phyloP scores from a whole-genome alignment of 345 rosid species.

The Trapa incisa region DNA sequence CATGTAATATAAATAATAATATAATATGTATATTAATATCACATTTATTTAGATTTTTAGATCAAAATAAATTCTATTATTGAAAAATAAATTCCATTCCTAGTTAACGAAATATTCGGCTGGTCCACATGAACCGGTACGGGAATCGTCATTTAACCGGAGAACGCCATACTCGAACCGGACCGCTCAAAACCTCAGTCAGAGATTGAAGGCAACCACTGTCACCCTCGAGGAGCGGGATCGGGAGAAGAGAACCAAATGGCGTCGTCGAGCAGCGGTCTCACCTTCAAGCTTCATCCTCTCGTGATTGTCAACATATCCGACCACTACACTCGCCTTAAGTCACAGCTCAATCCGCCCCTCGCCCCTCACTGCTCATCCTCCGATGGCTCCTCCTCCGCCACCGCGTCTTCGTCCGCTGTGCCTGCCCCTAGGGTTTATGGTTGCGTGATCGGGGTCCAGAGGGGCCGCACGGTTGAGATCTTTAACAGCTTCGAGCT shows the following conservation, averaged over 20 bases:
- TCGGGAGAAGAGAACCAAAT: constrained; percentile 16
- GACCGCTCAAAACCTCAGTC: too few species aligned
- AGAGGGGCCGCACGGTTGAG: constrained; percentile 89
- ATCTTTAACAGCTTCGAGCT: constrained; percentile 98
- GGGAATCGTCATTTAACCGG: too few species aligned
- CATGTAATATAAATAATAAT: too few species aligned
- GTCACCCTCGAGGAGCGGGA: neutral
- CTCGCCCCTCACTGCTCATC: constrained; percentile 15
- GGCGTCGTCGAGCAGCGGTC: constrained; percentile 95
- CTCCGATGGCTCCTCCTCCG: constrained; percentile 21
- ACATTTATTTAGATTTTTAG: too few species aligned
- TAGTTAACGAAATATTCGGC: too few species aligned
- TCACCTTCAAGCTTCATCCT: constrained; percentile 94
- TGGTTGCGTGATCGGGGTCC: constrained; percentile 89
- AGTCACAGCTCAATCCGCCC: constrained; percentile 60
- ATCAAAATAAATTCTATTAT: too few species aligned
- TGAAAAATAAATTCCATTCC: too few species aligned
- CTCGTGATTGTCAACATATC: constrained; percentile 85
- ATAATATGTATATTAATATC: too few species aligned
- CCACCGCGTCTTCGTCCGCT: neutral
- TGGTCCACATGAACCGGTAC: too few species aligned
- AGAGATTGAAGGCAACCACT: too few species aligned
- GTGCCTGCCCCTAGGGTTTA: constrained; percentile 53
- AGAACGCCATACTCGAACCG: too few species aligned
- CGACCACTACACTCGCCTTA: constrained; percentile 85